These are phyloP conservation scores for Eimeria acervulina DNA, from an alignment of 169 alveolate species.

Conservation along the genomic window DNA sequence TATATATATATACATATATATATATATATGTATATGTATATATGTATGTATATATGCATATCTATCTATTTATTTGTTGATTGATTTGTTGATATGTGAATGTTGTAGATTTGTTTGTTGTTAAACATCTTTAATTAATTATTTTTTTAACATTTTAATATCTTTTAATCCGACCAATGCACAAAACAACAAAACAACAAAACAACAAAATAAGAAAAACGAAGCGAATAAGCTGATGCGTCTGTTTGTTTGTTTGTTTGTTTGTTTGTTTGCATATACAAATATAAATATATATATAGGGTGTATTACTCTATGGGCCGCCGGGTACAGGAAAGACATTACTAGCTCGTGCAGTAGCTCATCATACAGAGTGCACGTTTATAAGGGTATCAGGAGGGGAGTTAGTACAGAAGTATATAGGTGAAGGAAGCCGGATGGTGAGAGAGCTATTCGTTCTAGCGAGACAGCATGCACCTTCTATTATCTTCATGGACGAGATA, in stretches of 20 bases:
- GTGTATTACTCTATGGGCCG: conserved; percentile 93
- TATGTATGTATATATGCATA: neutral
- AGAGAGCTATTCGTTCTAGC: conserved; percentile 99
- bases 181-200: no score
- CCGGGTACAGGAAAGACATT: conserved; percentile 98
- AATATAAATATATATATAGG: conserved; percentile 85
- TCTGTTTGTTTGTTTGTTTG: neutral
- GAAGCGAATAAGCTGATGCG: no score
- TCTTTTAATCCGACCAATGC: no score
- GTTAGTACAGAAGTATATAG: conserved; percentile 98
- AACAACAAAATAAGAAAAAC: no score
- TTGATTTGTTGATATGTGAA: no score
- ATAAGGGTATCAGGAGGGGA: conserved; percentile 99
- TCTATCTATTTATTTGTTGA: neutral
- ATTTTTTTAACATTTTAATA: no score
- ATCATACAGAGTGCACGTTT: conserved; percentile 99
- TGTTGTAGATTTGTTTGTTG: no score
- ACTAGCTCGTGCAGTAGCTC: conserved; percentile 97
- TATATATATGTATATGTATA: neutral
- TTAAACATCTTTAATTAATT: no score
- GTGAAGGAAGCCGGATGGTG: conserved; percentile 99
- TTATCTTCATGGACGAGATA: conserved; percentile 99
- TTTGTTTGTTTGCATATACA: neutral
- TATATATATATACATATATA: neutral
- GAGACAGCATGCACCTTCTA: conserved; percentile 99